phyloP scores from a whole-genome alignment of 345 rosid genomes.

The Hypericum androsaemum region DNA sequence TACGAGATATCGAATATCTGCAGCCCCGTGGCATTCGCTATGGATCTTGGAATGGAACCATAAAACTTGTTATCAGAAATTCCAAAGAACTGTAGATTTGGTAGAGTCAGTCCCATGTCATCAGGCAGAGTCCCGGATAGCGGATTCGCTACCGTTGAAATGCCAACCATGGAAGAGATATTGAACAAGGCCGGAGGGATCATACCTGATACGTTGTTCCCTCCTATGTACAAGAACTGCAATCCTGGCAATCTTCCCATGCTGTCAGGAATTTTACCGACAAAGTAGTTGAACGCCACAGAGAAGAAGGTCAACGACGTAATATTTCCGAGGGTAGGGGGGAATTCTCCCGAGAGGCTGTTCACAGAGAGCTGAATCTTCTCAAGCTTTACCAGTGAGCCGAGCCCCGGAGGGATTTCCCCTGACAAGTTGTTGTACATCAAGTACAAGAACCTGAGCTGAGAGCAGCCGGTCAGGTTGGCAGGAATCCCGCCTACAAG shows the following conservation, averaged over 20 bases:
- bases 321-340: constrained; percentile 19
- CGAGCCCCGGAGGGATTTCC: constrained; percentile 3
- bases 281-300: constrained; percentile 11
- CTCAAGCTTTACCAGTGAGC: constrained; percentile 5
- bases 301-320: constrained; percentile 8
- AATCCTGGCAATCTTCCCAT: constrained; percentile 17
- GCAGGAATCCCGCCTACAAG: constrained; percentile 12
- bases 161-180: constrained; percentile 14
- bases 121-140: constrained; percentile 18
- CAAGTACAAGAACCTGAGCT: background rate
- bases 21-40: constrained; percentile 21
- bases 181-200: constrained; percentile 24
- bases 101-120: constrained; percentile 9
- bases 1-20: constrained; percentile 15
- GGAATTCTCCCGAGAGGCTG: constrained; percentile 13
- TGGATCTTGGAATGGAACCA: constrained; percentile 16
- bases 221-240: constrained; percentile 6
- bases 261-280: constrained; percentile 11
- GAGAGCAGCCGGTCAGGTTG: constrained; percentile 11
- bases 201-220: constrained; percentile 19
- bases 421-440: background rate
- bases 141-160: constrained; percentile 16
- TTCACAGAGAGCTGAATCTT: background rate
- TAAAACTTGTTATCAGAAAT: constrained; percentile 20
- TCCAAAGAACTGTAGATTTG: constrained; percentile 12